These are phyloP conservation scores for Saccharomycopsis javanensis DNA, from an alignment of 805 yeast species.

Conservation along the genomic window DNA sequence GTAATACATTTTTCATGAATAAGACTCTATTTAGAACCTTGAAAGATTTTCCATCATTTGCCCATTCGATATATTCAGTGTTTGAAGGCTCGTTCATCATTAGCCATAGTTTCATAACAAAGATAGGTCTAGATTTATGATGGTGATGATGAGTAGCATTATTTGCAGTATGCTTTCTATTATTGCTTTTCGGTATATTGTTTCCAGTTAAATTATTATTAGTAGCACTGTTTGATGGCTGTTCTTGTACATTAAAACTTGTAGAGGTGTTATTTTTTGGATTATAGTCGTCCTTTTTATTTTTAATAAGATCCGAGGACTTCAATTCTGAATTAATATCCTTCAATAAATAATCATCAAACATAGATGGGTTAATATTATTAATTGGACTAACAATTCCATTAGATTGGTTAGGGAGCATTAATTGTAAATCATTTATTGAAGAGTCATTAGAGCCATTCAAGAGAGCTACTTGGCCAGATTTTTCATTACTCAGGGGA, in stretches of 20 bases:
- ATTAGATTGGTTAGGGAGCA: not conserved
- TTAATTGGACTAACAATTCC: not conserved
- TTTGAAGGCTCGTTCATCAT: conserved; percentile 84
- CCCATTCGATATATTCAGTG: conserved; percentile 69
- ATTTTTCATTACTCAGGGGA: not conserved
- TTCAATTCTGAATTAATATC: conserved; percentile 3
- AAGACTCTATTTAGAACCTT: conserved; percentile 75
- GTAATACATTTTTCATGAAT: conserved; percentile 76
- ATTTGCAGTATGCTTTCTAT: not conserved
- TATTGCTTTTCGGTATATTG: not conserved
- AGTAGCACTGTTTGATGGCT: too few species aligned
- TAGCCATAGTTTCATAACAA: conserved; percentile 87
- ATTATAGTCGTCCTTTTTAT: not conserved
- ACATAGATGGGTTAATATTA: not conserved
- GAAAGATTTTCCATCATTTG: conserved; percentile 74
- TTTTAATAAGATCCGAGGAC: not conserved
- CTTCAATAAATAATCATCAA: not conserved
- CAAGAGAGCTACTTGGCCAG: not conserved
- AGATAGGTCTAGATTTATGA: conserved; percentile 67
- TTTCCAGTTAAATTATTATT: not conserved
- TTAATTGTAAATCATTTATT: not conserved
- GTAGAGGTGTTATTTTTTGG: too few species aligned
- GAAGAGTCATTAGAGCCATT: not conserved
- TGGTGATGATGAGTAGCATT: not conserved
- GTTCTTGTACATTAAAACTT: too few species aligned